A percentile compares a stretch with the other conserved stretches of the same genome.
phyloP scores from a whole-genome alignment of 2,329 filamentous ascomycete species.

The Trichoderma sp. region DNA sequence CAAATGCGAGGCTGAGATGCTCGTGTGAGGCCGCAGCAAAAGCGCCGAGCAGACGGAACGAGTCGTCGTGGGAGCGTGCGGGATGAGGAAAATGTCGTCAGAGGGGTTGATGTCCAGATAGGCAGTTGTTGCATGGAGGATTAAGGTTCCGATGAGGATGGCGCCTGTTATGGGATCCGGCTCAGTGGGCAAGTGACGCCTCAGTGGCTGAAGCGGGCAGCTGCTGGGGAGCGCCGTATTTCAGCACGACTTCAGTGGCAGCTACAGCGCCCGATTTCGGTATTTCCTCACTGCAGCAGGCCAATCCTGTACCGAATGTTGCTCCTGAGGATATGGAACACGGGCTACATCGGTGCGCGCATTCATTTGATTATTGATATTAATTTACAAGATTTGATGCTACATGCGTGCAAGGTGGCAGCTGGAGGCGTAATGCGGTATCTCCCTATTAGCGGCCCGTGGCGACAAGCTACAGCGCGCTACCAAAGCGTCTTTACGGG shows the following conservation, averaged over 20 bases:
- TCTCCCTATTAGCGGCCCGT: not conserved
- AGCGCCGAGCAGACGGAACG: conserved; percentile 3
- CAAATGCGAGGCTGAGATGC: conserved; percentile 12
- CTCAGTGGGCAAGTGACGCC: not conserved
- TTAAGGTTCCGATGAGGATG: conserved; percentile 14
- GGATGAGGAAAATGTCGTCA: conserved; percentile 18
- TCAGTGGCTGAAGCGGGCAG: conserved; percentile 6
- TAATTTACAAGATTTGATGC: not conserved
- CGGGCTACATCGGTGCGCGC: not conserved
- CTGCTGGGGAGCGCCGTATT: not conserved
- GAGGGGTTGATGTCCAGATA: conserved; percentile 10
- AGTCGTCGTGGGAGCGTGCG: conserved; percentile 2
- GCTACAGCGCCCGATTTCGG: not conserved
- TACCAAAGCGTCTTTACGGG: not conserved
- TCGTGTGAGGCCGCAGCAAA: not conserved
- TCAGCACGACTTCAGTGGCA: not conserved
- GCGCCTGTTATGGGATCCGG: conserved; percentile 3
- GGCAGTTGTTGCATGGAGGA: not conserved
- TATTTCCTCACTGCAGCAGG: not conserved
- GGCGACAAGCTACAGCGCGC: conserved; percentile 2
- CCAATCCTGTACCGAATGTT: not conserved
- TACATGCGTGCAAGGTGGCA: not conserved
- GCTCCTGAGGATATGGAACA: not conserved
- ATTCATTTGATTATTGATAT: not conserved
- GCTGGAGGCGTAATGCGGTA: not conserved